A percentile compares a stretch with the other conserved stretches of the same genome.
Conservation (phyloP, 768 basidiomycete genomes). For the Psilocybe subaeruginosa region DNA sequence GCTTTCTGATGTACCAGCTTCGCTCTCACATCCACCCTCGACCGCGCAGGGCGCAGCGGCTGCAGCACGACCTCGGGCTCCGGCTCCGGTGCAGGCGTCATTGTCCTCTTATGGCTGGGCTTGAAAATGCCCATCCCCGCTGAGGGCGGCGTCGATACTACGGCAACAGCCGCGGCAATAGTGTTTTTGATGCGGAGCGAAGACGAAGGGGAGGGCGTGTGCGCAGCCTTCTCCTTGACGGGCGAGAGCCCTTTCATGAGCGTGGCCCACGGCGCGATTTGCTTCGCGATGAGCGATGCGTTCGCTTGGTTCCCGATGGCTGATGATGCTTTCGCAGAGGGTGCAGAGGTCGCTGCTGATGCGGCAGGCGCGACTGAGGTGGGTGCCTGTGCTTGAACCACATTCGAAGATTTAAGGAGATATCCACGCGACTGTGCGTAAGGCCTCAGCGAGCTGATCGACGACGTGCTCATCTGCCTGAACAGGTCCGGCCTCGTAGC, state of each 20-base stretch:
- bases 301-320: constrained; percentile 4
- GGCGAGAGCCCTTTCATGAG: constrained; percentile 35
- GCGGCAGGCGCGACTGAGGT: constrained; percentile 4
- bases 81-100: constrained; percentile 59
- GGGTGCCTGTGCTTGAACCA: not conserved
- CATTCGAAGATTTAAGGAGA: not conserved
- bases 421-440: constrained; percentile 30
- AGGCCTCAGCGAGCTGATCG: constrained; percentile 35
- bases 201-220: not conserved
- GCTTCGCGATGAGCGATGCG: constrained; percentile 45
- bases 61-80: constrained; percentile 64
- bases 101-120: constrained; percentile 52
- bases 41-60: constrained; percentile 54
- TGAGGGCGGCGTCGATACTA: constrained; percentile 3
- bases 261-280: constrained; percentile 66
- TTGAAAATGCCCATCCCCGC: constrained; percentile 26
- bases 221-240: constrained; percentile 24
- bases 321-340: no score
- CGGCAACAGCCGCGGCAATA: not conserved
- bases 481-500: not conserved
- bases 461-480: constrained; percentile 38
- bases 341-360: not conserved
- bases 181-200: not conserved
- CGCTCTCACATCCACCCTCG: constrained; percentile 21
- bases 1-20: constrained; percentile 23